Evolutionary conservation across 768 basidiomycete genomes (phyloP).

Genomic region (Dacryopinax spathularia): DNA sequence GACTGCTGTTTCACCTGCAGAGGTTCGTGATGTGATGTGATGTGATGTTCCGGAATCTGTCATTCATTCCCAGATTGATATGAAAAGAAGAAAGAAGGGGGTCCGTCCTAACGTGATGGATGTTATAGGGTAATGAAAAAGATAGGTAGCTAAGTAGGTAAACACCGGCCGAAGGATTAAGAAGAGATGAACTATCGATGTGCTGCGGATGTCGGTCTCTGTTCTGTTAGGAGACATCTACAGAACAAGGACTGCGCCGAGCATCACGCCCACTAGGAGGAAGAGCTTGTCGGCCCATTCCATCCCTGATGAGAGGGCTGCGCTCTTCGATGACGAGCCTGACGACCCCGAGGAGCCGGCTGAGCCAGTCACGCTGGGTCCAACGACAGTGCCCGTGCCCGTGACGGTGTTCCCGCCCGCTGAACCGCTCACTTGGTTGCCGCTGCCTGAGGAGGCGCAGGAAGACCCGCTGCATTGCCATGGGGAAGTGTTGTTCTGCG

Average conservation of each 20-base stretch:
- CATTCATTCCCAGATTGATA: neutral
- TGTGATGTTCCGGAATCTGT: slow-evolving; percentile 1
- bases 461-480: neutral
- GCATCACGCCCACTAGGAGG: neutral
- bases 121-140: neutral
- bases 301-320: neutral
- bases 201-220: too few relatives aligned
- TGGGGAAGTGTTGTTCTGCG: neutral
- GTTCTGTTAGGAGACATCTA: neutral
- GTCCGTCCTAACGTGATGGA: neutral
- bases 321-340: too few relatives aligned
- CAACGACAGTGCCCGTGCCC: neutral
- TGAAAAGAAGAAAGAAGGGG: too few relatives aligned
- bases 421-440: neutral
- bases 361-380: neutral
- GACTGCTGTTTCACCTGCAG: neutral
- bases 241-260: neutral
- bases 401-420: neutral
- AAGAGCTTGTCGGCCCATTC: slow-evolving; percentile 1
- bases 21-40: neutral
- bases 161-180: neutral
- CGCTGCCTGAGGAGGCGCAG: neutral
- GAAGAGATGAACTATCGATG: neutral
- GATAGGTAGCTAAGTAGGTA: too few relatives aligned
- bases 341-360: neutral